Evolutionary conservation across 1,284 basidiomycete species (phyloP).

Genomic region (Apiotrichum laibachii): DNA sequence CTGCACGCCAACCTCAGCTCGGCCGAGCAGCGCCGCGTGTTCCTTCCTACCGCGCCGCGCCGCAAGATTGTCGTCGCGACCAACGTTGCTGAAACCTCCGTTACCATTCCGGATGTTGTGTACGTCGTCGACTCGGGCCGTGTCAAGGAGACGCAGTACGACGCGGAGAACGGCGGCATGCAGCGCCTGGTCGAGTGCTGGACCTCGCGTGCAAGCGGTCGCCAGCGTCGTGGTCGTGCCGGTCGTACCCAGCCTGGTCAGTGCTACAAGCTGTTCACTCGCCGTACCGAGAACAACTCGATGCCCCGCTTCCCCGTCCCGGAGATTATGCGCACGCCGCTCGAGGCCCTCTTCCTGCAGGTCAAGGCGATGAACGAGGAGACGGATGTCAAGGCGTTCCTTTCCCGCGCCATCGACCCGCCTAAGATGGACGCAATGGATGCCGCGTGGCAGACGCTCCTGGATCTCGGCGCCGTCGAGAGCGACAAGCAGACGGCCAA

Average conservation of each 20-base stretch:
- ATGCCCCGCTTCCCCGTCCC: slow-evolving; percentile 76
- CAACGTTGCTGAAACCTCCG: slow-evolving; percentile 83
- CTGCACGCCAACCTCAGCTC: slow-evolving; percentile 86
- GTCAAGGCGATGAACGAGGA: slow-evolving; percentile 78
- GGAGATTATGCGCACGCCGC: slow-evolving; percentile 83
- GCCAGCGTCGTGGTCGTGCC: slow-evolving; percentile 83
- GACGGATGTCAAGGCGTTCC: slow-evolving; percentile 70
- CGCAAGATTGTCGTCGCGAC: slow-evolving; percentile 89
- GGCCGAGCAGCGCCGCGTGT: slow-evolving; percentile 79
- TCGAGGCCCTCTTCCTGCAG: slow-evolving; percentile 77
- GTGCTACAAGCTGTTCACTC: slow-evolving; percentile 80
- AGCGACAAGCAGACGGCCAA: slow-evolving; percentile 58
- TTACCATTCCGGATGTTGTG: slow-evolving; percentile 87
- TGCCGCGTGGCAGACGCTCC: slow-evolving; percentile 69
- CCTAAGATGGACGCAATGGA: slow-evolving; percentile 75
- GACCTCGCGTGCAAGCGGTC: slow-evolving; percentile 68
- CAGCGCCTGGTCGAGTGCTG: slow-evolving; percentile 73
- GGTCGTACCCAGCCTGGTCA: slow-evolving; percentile 78
- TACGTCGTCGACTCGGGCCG: slow-evolving; percentile 83
- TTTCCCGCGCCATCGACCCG: slow-evolving; percentile 73
- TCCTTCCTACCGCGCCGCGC: slow-evolving; percentile 64
- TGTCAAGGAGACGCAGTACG: slow-evolving; percentile 85
- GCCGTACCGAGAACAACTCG: slow-evolving; percentile 63
- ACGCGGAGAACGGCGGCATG: slow-evolving; percentile 70
- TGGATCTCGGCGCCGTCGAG: slow-evolving; percentile 75